A percentile compares a stretch with the other conserved stretches of the same genome.
Conservation (phyloP, 495 filamentous ascomycete genomes). For the Talaromyces adpressus region DNA sequence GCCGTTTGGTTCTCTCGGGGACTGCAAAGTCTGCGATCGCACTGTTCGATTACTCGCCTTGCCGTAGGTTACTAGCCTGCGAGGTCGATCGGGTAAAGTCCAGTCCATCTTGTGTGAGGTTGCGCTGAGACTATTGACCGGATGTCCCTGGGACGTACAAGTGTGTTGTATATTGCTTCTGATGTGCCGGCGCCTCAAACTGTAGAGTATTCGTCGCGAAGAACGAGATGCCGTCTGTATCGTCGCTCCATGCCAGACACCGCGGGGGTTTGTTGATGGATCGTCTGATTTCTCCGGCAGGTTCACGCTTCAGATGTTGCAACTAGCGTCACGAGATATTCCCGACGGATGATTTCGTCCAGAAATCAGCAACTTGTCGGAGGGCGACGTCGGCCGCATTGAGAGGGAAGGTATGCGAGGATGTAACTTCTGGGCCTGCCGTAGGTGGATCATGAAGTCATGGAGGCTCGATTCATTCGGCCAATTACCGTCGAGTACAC, state of each 20-base stretch:
- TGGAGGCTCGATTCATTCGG: too few species aligned
- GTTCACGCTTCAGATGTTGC: background rate
- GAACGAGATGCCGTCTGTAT: background rate
- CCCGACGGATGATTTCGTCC: background rate
- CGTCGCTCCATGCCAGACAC: background rate
- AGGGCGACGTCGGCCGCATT: background rate
- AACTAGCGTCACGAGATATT: background rate
- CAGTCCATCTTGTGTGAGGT: slow-evolving; percentile 8
- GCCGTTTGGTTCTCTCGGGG: background rate
- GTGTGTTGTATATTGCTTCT: background rate
- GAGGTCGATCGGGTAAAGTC: slow-evolving; percentile 18
- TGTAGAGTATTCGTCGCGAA: background rate
- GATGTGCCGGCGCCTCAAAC: background rate
- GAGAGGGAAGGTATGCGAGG: background rate
- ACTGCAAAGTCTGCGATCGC: background rate
- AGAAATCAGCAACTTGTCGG: background rate
- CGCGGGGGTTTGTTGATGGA: background rate
- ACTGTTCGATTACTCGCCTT: slow-evolving; percentile 20
- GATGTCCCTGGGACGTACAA: background rate
- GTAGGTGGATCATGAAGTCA: too few species aligned
- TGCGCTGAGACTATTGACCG: slow-evolving; percentile 7
- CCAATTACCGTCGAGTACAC: too few species aligned
- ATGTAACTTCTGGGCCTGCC: too few species aligned
- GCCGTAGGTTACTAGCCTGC: slow-evolving; percentile 43
- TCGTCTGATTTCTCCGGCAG: background rate